Base-by-base conservation (phyloP, 768 basidiomycete genomes). In the Pleurotus djamor region DNA sequence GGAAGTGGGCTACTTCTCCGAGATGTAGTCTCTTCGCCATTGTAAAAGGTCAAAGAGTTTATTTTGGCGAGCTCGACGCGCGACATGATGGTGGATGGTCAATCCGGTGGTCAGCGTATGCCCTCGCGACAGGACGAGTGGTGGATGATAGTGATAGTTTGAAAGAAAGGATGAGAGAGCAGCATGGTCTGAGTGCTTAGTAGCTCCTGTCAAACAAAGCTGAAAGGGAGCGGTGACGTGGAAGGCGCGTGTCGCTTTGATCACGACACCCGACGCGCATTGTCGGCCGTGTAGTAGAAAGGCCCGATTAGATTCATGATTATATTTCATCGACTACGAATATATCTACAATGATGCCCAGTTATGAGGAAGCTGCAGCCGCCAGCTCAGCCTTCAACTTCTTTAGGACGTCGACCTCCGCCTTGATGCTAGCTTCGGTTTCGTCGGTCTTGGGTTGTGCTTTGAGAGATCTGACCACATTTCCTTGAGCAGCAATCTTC, bases 11-110 rank as follows among this genome's bases (percentile, higher is more conserved):
- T 69, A 2, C 85, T 84, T 60, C 94, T 82, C 35, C 89, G 81
- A 3, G 86, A 79, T 32, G 76, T 68, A 2, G 95, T 95, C n/a
- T 80, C 63, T 41, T 77, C 72, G 63, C 82, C 84, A 49, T 87
- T 80, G 75, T 92, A 90, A 71, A 96, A 90, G 1, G 88, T 93
- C 61, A 97, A 75, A 14, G 93, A 78, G 6, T 81, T 79, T 59
- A 97, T 91, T 59, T 79, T 81, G 1, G 85, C 82, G 43, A 97
- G 85, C 54, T 87, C 81, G 59, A 92, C 74, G 54, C 86, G 86
- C 64, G 89, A 85, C 82, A 90, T 91, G 38, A 41, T n/a, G 38
- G n/a, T 41, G 38, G 38, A n/a, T n/a, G 9, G 38, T 41, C 21
- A 28, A 28, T 28, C 21, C 21, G 21, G 21, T 28, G 21, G 21